Evolutionary conservation across 2,329 filamentous ascomycete species (phyloP).

Genomic region (Rhinocladiella similis): DNA sequence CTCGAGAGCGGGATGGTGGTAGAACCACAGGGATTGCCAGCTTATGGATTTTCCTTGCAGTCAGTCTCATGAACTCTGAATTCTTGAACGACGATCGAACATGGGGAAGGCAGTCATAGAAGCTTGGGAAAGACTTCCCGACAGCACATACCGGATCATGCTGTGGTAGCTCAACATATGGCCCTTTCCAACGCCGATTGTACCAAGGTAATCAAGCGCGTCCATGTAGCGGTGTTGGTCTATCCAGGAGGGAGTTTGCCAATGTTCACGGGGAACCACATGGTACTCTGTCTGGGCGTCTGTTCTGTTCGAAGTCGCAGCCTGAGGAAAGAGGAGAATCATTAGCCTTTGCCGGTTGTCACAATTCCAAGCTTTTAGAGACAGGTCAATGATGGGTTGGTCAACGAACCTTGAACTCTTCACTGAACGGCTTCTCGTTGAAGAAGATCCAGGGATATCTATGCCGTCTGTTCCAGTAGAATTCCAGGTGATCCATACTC

Average conservation of each 20-base stretch:
- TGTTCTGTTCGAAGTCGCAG: slow-evolving; percentile 34
- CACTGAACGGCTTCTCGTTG: slow-evolving; percentile 36
- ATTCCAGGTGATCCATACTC: slow-evolving; percentile 37
- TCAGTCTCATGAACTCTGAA: too few species aligned
- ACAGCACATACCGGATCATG: slow-evolving; percentile 38
- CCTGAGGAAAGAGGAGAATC: slow-evolving; percentile 15
- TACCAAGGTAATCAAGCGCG: slow-evolving; percentile 36
- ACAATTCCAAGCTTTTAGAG: too few species aligned
- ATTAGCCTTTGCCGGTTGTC: not conserved
- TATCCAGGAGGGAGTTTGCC: slow-evolving; percentile 34
- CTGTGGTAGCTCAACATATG: slow-evolving; percentile 36
- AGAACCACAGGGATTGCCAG: slow-evolving; percentile 43
- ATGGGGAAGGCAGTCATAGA: too few species aligned
- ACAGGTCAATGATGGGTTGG: too few species aligned
- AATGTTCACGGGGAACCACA: slow-evolving; percentile 34
- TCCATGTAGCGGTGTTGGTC: slow-evolving; percentile 34
- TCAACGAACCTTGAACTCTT: slow-evolving; percentile 35
- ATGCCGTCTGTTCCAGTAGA: slow-evolving; percentile 36
- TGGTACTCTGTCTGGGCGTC: slow-evolving; percentile 34
- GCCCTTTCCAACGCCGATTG: slow-evolving; percentile 37
- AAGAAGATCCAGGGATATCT: slow-evolving; percentile 40
- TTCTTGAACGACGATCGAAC: too few species aligned
- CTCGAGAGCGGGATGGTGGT: slow-evolving; percentile 40
- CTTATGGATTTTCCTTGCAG: slow-evolving; percentile 11
- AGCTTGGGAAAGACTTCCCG: too few species aligned